phyloP scores from a whole-genome alignment of 2,329 filamentous ascomycete species.

The Geoglossum cookeanum region DNA sequence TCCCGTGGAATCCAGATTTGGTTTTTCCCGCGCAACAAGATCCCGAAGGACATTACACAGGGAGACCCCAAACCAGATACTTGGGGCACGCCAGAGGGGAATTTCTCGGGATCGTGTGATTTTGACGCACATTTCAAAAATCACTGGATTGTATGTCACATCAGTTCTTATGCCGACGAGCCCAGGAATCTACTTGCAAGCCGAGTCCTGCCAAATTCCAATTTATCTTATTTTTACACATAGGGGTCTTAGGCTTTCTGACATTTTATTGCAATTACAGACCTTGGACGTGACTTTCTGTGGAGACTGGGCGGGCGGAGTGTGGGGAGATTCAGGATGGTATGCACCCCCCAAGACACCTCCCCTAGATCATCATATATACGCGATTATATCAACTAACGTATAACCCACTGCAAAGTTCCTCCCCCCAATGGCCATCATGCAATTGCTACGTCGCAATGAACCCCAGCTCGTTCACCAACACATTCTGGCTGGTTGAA shows the following conservation, averaged over 20 bases:
- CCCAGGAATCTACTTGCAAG: neutral
- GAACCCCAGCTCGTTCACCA: slow-evolving; percentile 9
- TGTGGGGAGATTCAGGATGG: slow-evolving; percentile 5
- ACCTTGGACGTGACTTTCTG: slow-evolving; percentile 17
- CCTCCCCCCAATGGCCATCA: slow-evolving; percentile 4
- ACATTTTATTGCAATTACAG: slow-evolving; percentile 2
- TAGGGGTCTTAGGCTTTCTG: neutral
- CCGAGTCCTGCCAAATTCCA: too few species aligned
- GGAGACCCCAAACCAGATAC: slow-evolving; percentile 21
- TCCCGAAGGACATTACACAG: slow-evolving; percentile 23
- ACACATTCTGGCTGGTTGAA: slow-evolving; percentile 12
- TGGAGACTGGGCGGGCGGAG: slow-evolving; percentile 13
- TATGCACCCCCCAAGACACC: neutral
- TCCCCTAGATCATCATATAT: neutral
- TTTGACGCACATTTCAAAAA: slow-evolving; percentile 19
- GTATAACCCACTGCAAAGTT: neutral
- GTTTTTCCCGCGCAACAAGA: slow-evolving; percentile 22
- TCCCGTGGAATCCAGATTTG: slow-evolving; percentile 26
- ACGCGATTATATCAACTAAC: neutral
- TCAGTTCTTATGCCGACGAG: neutral
- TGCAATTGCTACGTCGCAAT: slow-evolving; percentile 10
- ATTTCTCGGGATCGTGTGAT: slow-evolving; percentile 20
- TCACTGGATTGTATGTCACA: slow-evolving; percentile 18
- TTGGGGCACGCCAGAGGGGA: slow-evolving; percentile 24
- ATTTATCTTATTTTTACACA: too few species aligned